Percentiles rank a stretch among this genome's conserved stretches.
Conservation (phyloP, 2,329 filamentous ascomycete genomes). For the Lomentospora prolificans region DNA sequence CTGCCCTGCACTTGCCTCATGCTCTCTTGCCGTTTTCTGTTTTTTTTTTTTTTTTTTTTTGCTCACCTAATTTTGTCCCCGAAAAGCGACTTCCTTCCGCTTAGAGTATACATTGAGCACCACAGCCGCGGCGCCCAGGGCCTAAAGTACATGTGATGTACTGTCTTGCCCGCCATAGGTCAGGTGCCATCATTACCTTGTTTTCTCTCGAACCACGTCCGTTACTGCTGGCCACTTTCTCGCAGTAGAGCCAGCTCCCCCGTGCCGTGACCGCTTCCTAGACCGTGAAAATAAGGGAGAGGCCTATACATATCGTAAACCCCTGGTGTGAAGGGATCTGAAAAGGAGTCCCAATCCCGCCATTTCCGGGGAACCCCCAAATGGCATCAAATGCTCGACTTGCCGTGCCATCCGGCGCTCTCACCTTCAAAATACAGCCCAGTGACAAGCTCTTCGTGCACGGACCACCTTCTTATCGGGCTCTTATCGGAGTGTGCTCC, state of each 20-base stretch:
- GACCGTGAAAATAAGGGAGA: too few species aligned
- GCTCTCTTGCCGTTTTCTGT: slow-evolving; percentile 1
- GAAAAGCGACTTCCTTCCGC: background rate
- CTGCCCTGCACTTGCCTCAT: background rate
- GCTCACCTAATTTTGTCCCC: background rate
- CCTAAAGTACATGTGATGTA: background rate
- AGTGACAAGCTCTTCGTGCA: background rate
- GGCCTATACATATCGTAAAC: background rate
- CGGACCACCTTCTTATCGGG: background rate
- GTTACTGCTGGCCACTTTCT: background rate
- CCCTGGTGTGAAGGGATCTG: background rate
- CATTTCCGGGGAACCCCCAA: background rate
- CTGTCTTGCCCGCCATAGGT: background rate
- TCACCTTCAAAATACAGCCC: background rate
- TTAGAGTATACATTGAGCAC: background rate
- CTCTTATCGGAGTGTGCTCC: background rate
- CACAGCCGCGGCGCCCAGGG: background rate
- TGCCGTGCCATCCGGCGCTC: background rate
- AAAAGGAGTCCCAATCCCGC: background rate
- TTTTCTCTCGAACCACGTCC: background rate
- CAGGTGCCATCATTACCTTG: background rate
- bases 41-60: background rate
- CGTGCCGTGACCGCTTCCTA: too few species aligned
- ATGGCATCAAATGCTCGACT: too few species aligned
- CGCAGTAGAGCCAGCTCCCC: background rate